Evolutionary conservation across 163 green algal species (phyloP).

Genomic region (Scenedesmus sp.): DNA sequence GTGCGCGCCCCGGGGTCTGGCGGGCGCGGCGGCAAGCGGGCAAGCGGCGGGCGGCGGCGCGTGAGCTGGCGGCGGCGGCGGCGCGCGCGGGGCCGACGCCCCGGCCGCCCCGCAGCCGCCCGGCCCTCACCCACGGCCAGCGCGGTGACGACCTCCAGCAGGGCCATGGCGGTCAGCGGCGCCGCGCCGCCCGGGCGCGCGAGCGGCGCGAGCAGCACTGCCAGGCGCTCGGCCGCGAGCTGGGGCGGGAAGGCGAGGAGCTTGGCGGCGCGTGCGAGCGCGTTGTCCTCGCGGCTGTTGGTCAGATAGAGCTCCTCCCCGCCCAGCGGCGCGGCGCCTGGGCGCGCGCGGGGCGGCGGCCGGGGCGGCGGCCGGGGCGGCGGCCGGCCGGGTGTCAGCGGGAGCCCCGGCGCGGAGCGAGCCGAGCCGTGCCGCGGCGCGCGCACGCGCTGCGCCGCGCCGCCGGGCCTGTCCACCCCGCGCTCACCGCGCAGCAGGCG

Average conservation of each 20-base stretch:
- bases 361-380: neutral
- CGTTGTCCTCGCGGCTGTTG: constrained; percentile 49
- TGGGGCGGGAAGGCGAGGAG: constrained; percentile 55
- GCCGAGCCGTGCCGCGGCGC: too few relatives aligned
- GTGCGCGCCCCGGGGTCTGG: constrained; percentile 63
- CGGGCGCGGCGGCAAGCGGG: neutral
- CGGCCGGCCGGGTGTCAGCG: neutral
- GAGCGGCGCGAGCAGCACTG: constrained; percentile 59
- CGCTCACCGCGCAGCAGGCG: constrained; percentile 24
- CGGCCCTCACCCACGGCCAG: constrained; percentile 53
- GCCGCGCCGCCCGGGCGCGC: constrained; percentile 22
- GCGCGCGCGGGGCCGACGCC: too few relatives aligned
- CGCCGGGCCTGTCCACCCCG: neutral
- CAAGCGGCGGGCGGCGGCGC: too few relatives aligned
- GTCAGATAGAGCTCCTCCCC: constrained; percentile 32
- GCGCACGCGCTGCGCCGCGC: neutral
- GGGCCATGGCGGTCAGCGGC: constrained; percentile 60
- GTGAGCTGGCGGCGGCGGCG: too few relatives aligned
- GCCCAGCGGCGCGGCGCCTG: constrained; percentile 23
- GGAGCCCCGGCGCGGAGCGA: too few relatives aligned
- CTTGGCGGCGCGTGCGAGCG: constrained; percentile 56
- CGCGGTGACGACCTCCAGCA: constrained; percentile 66
- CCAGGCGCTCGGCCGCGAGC: constrained; percentile 28
- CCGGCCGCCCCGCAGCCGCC: too few relatives aligned
- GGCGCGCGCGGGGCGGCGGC: too few relatives aligned